Conservation (phyloP, 768 basidiomycete genomes). For the Leccinum subtestaceum region DNA sequence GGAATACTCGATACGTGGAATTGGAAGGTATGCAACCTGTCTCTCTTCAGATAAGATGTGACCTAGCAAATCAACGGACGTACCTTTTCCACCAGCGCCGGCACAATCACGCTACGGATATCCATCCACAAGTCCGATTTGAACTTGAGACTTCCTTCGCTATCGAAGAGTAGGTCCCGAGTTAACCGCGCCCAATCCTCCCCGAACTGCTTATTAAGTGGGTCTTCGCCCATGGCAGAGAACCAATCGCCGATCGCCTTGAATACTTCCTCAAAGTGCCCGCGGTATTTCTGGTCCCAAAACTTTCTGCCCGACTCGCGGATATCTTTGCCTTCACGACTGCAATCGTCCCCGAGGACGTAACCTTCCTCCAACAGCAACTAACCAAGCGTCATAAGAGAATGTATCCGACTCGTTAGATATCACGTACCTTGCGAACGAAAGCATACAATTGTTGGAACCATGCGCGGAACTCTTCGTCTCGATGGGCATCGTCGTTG, state of each 20-base stretch:
- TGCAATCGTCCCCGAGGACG: conserved; percentile 76
- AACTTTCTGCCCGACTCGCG: conserved; percentile 71
- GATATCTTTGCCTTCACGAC: conserved; percentile 58
- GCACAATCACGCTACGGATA: conserved; percentile 78
- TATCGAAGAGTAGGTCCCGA: conserved; percentile 73
- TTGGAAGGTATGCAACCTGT: conserved; percentile 77
- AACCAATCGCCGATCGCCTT: conserved; percentile 74
- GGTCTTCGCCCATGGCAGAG: conserved; percentile 80
- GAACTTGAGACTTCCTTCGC: conserved; percentile 81
- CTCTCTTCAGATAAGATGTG: not conserved
- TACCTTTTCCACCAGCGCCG: conserved; percentile 72
- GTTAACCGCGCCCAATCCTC: conserved; percentile 81
- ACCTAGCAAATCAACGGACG: conserved; percentile 12
- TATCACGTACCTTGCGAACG: conserved; percentile 53
- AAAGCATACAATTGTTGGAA: conserved; percentile 61
- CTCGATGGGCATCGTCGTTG: conserved; percentile 69
- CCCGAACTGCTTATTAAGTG: conserved; percentile 76
- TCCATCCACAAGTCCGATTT: conserved; percentile 90
- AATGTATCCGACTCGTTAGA: too few relatives aligned
- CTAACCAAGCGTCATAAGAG: conserved; percentile 30
- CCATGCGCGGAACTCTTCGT: conserved; percentile 75
- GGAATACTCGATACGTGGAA: conserved; percentile 92
- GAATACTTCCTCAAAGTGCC: conserved; percentile 80
- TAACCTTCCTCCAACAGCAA: conserved; percentile 80
- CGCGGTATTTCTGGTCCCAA: conserved; percentile 71